Evolutionary conservation across 2,329 filamentous ascomycete genomes (phyloP).

Genomic region (Tolypocladium tropicale): DNA sequence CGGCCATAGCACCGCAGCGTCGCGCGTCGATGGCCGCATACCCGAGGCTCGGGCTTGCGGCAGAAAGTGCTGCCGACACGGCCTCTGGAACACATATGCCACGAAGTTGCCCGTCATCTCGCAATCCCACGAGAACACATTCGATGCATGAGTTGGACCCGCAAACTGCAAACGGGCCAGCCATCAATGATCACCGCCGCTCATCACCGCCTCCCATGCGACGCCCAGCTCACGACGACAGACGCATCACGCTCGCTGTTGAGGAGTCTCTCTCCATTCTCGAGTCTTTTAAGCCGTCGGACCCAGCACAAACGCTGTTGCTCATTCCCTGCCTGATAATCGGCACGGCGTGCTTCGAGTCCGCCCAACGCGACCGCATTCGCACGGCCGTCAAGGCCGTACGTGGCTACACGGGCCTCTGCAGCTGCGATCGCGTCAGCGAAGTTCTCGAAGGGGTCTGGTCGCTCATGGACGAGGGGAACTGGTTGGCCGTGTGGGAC

Average conservation of each 20-base stretch:
- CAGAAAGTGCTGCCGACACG: neutral
- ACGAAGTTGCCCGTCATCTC: constrained; percentile 21
- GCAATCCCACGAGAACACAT: constrained; percentile 25
- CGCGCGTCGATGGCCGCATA: constrained; percentile 25
- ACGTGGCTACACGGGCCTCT: constrained; percentile 48
- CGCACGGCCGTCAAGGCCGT: constrained; percentile 38
- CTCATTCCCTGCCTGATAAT: constrained; percentile 51
- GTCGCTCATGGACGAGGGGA: constrained; percentile 45
- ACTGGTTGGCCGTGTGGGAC: constrained; percentile 52
- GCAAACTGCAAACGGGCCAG: constrained; percentile 6
- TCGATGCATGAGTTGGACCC: constrained; percentile 28
- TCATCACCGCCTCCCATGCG: constrained; percentile 36
- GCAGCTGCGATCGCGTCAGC: constrained; percentile 43
- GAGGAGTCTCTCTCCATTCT: constrained; percentile 46
- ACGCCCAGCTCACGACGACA: constrained; percentile 37
- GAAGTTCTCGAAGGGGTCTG: constrained; percentile 49
- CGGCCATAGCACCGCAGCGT: constrained; percentile 13
- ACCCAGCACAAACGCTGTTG: constrained; percentile 49
- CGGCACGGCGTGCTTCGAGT: constrained; percentile 48
- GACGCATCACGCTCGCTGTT: constrained; percentile 42
- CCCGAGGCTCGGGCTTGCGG: constrained; percentile 5
- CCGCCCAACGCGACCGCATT: constrained; percentile 40
- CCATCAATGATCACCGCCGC: constrained; percentile 3
- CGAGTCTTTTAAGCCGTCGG: constrained; percentile 43
- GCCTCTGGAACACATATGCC: constrained; percentile 10